Evolutionary conservation across 768 basidiomycete species (phyloP).

Genomic region (Boletus reticuloceps): DNA sequence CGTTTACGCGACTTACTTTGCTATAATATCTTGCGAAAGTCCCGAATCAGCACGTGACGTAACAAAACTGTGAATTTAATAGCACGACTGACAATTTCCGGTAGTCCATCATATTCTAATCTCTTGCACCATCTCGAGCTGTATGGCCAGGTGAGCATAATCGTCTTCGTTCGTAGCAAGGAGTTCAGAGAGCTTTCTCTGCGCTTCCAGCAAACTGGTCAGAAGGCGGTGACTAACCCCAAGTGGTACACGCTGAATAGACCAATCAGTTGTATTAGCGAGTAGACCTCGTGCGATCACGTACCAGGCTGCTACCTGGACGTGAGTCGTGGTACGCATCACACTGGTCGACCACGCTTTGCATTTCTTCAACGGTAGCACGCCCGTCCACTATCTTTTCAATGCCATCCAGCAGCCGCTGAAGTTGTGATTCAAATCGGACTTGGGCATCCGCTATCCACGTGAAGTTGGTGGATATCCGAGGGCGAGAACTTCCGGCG

Average conservation of each 20-base stretch:
- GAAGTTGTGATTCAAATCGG: background rate
- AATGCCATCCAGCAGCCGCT: background rate
- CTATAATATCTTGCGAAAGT: background rate
- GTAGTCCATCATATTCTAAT: background rate
- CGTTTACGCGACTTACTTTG: background rate
- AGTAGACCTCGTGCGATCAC: background rate
- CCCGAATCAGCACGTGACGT: background rate
- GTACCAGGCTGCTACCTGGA: background rate
- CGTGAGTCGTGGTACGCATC: background rate
- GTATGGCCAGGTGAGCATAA: background rate
- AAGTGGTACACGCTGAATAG: too few species aligned
- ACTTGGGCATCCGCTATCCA: background rate
- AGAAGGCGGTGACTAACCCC: too few species aligned
- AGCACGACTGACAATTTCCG: background rate
- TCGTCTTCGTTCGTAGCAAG: too few species aligned
- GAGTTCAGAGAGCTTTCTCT: too few species aligned
- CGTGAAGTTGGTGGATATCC: conserved; percentile 3
- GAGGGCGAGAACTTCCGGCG: background rate
- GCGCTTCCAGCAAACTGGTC: too few species aligned
- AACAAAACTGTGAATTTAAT: too few species aligned
- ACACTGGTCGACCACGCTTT: background rate
- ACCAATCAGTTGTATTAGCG: background rate
- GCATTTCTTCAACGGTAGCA: conserved; percentile 7
- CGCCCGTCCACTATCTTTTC: background rate
- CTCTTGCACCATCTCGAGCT: background rate